Evolutionary conservation across 2,329 filamentous ascomycete genomes (phyloP).

Genomic region (Verticillium dahliae): DNA sequence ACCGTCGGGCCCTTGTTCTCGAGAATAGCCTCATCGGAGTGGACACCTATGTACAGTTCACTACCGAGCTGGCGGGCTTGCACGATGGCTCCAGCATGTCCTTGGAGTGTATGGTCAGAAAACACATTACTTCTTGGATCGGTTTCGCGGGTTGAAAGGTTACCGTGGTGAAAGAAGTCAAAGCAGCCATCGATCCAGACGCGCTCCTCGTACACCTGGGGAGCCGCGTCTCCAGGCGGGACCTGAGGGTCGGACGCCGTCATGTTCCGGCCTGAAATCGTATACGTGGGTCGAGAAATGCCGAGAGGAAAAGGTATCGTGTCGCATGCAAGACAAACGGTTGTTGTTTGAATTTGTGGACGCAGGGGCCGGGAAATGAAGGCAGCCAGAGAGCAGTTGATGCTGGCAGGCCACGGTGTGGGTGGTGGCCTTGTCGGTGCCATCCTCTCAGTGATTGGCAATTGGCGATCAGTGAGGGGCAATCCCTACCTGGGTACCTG

Average conservation of each 20-base stretch:
- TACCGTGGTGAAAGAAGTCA: conserved; percentile 97
- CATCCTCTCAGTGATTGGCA: too few relatives aligned
- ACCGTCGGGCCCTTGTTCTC: conserved; percentile 97
- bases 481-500: too few relatives aligned
- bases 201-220: conserved; percentile 57
- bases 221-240: conserved; percentile 41
- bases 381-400: too few relatives aligned
- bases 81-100: conserved; percentile 93
- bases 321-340: too few relatives aligned
- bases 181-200: conserved; percentile 99
- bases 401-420: too few relatives aligned
- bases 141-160: conserved; percentile 10
- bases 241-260: conserved; percentile 15
- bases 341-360: too few relatives aligned
- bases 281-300: too few relatives aligned
- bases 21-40: conserved; percentile 91
- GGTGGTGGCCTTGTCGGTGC: too few relatives aligned
- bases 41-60: conserved; percentile 86
- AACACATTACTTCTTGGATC: not conserved
- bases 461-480: too few relatives aligned
- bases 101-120: conserved; percentile 31
- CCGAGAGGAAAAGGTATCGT: too few relatives aligned
- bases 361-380: too few relatives aligned
- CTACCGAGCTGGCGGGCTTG: conserved; percentile 87
- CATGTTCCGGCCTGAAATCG: conserved; percentile 7